phyloP scores from a whole-genome alignment of 208 protist genomes.

The Wallacemonas rigidus region DNA sequence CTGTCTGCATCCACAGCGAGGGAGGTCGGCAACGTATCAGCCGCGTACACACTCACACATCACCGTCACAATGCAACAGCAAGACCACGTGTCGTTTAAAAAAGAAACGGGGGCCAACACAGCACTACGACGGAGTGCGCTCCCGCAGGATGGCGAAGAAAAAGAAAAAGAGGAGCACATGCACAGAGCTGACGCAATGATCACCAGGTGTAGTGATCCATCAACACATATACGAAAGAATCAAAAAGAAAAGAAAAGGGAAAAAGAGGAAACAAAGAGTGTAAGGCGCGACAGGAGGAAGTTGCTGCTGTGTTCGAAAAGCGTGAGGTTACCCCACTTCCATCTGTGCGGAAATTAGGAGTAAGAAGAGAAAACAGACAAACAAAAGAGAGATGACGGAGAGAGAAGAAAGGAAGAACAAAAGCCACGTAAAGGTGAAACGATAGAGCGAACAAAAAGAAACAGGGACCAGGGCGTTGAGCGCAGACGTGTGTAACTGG shows the following conservation, averaged over 20 bases:
- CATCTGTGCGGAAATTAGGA: neutral
- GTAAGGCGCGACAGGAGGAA: constrained; percentile 1
- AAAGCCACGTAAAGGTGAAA: neutral
- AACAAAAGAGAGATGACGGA: constrained; percentile 2
- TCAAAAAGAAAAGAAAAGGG: constrained; percentile 10
- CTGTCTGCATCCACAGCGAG: too few relatives aligned
- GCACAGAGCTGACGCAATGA: neutral
- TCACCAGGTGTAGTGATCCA: neutral
- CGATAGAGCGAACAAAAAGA: neutral
- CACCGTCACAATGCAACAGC: too few relatives aligned
- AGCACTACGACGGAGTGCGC: neutral
- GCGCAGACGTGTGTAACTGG: too few relatives aligned
- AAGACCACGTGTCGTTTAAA: too few relatives aligned
- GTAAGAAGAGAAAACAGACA: constrained; percentile 22
- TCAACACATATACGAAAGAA: constrained; percentile 15
- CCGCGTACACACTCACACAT: too few relatives aligned
- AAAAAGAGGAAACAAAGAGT: constrained; percentile 22
- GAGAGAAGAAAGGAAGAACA: constrained; percentile 12
- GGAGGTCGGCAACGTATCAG: too few relatives aligned
- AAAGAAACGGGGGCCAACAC: too few relatives aligned
- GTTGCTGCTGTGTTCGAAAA: neutral
- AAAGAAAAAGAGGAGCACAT: constrained; percentile 8
- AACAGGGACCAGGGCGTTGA: neutral
- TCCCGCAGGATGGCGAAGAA: neutral
- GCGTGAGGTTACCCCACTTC: constrained; percentile 14